Conservation (phyloP, 176 grass and related monocot genomes). For the Musa acuminata region DNA sequence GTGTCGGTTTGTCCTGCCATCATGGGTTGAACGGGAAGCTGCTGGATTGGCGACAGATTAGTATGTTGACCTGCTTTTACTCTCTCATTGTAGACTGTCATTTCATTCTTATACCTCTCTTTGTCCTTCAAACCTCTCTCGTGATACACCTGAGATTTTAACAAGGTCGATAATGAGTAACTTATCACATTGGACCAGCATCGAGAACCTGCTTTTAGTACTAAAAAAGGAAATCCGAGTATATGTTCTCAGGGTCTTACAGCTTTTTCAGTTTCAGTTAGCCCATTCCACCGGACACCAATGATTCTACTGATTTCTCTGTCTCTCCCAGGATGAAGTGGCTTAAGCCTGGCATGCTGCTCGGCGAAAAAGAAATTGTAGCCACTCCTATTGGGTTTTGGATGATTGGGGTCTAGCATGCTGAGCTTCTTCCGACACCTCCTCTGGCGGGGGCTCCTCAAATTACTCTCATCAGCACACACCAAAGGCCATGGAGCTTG, state of each 20-base stretch:
- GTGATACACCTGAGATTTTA: conserved; percentile 64
- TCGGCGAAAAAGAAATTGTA: conserved; percentile 98
- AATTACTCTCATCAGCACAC: conserved; percentile 28
- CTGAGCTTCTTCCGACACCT: conserved; percentile 58
- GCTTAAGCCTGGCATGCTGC: conserved; percentile 76
- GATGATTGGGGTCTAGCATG: conserved; percentile 66
- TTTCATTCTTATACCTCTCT: conserved; percentile 62
- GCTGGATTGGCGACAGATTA: conserved; percentile 46
- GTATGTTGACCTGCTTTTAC: conserved; percentile 35
- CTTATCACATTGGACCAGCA: background rate
- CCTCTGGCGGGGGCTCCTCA: conserved; percentile 25
- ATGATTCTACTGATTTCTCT: conserved; percentile 85
- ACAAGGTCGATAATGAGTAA: background rate
- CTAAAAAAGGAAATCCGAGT: conserved; percentile 1
- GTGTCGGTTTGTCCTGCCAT: conserved; percentile 41
- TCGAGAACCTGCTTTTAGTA: background rate
- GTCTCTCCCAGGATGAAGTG: conserved; percentile 59
- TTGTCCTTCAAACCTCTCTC: conserved; percentile 70
- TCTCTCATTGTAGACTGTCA: conserved; percentile 61
- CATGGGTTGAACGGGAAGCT: conserved; percentile 39
- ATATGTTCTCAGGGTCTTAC: conserved; percentile 43
- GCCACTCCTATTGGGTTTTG: conserved; percentile 86
- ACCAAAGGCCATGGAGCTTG: conserved; percentile 20
- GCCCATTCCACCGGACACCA: conserved; percentile 61
- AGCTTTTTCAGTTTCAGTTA: conserved; percentile 71